Percentiles rank a stretch among this genome's conserved stretches.
Evolutionary conservation across 192 early-diverging fungal species (phyloP).

Genomic region (Coemansia sp.): DNA sequence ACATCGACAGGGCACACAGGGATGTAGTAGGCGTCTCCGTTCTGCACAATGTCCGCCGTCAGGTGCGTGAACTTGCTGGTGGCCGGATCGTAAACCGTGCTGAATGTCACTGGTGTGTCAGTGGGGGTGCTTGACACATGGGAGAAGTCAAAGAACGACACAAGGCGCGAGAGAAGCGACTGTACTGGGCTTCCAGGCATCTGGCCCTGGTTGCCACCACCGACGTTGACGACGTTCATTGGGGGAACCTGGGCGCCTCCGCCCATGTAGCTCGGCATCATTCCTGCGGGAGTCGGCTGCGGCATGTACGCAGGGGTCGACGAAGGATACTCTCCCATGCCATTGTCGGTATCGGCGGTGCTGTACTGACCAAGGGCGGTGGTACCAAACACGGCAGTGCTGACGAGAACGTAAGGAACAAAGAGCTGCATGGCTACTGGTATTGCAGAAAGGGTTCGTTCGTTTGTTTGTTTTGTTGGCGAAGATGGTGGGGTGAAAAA

Average conservation of each 20-base stretch:
- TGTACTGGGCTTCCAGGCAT: neutral
- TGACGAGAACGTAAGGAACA: neutral
- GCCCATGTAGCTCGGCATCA: neutral
- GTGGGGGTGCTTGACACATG: neutral
- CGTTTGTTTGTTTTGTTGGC: neutral
- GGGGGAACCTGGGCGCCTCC: neutral
- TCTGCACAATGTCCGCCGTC: slow-evolving; percentile 10
- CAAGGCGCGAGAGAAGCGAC: slow-evolving; percentile 14
- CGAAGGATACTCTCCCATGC: neutral
- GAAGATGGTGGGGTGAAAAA: slow-evolving; percentile 4
- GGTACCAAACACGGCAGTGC: neutral
- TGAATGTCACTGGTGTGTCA: slow-evolving; percentile 3
- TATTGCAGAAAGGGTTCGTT: too few species aligned
- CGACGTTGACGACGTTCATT: neutral
- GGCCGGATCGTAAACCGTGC: slow-evolving; percentile 16
- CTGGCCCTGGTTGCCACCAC: neutral
- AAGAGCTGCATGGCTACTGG: neutral
- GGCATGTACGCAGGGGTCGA: neutral
- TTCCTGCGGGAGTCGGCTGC: neutral
- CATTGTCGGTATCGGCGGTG: neutral
- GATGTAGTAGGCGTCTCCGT: slow-evolving; percentile 17
- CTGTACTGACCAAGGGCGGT: neutral
- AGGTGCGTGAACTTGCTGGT: slow-evolving; percentile 15
- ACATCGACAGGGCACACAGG: slow-evolving; percentile 17
- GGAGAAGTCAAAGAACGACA: slow-evolving; percentile 26